A percentile compares a stretch with the other conserved stretches of the same genome.
phyloP scores from a whole-genome alignment of 331 rosid genomes.

The Quercus lobata region DNA sequence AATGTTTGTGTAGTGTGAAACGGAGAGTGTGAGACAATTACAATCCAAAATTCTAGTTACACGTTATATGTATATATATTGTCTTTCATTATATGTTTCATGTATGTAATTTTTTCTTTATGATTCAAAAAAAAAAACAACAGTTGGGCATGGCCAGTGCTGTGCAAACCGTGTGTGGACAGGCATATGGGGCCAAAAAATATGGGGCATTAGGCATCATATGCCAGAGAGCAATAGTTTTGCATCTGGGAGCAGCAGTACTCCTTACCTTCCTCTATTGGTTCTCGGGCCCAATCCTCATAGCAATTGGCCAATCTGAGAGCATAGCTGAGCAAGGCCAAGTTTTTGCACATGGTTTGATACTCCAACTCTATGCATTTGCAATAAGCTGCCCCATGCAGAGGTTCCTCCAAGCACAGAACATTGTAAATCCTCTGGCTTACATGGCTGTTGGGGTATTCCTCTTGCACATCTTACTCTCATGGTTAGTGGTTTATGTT shows the following conservation, averaged over 20 bases:
- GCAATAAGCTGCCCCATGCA: constrained; percentile 65
- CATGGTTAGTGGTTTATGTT: constrained; percentile 50
- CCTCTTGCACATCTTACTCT: constrained; percentile 46
- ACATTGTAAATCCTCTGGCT: constrained; percentile 67
- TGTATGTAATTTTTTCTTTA: background rate
- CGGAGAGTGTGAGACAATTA: no score
- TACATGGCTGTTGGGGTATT: constrained; percentile 61
- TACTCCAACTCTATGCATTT: constrained; percentile 68
- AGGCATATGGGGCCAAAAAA: constrained; percentile 70
- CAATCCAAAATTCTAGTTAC: no score
- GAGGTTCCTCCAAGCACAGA: constrained; percentile 81
- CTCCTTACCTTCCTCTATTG: constrained; percentile 58
- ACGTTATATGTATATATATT: no score
- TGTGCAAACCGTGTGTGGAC: constrained; percentile 83
- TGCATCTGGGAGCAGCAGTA: constrained; percentile 65
- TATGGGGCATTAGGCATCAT: constrained; percentile 51
- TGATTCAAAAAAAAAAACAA: no score
- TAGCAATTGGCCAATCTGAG: constrained; percentile 51
- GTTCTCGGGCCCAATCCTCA: constrained; percentile 59
- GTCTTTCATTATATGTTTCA: no score
- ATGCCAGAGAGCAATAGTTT: constrained; percentile 64
- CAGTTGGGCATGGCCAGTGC: constrained; percentile 91
- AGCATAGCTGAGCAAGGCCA: constrained; percentile 54
- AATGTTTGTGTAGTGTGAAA: no score
- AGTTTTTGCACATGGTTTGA: constrained; percentile 48